phyloP scores from a whole-genome alignment of 192 early-diverging fungal species.

The Rhizophagus prolifer region DNA sequence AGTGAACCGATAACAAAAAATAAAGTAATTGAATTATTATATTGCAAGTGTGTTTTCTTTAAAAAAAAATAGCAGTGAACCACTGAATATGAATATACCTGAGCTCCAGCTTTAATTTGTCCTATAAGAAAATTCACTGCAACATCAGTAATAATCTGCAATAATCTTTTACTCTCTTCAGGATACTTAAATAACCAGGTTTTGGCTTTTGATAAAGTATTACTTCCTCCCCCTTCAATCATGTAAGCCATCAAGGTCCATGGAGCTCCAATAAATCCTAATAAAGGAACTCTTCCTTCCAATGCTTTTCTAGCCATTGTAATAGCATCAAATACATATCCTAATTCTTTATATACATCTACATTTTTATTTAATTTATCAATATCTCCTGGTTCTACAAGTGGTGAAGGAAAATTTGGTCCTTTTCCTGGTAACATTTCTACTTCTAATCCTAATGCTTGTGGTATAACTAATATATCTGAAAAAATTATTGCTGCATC shows the following conservation, averaged over 20 bases:
- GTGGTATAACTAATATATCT: conserved; percentile 96
- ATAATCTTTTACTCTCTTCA: conserved; percentile 70
- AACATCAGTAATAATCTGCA: conserved; percentile 81
- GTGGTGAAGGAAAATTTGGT: conserved; percentile 85
- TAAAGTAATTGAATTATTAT: too few relatives aligned
- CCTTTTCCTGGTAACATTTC: conserved; percentile 90
- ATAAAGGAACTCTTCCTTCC: conserved; percentile 83
- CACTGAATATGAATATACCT: too few relatives aligned
- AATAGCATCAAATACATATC: conserved; percentile 93
- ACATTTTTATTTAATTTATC: conserved; percentile 51
- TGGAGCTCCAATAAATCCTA: conserved; percentile 96
- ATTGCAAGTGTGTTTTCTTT: too few relatives aligned
- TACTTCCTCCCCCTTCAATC: conserved; percentile 97
- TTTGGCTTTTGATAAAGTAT: conserved; percentile 88
- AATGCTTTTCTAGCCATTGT: conserved; percentile 86
- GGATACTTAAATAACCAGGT: conserved; percentile 84
- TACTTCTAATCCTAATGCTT: conserved; percentile 93
- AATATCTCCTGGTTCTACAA: conserved; percentile 72
- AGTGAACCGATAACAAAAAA: too few relatives aligned
- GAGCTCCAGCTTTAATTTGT: conserved; percentile 95
- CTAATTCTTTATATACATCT: conserved; percentile 74
- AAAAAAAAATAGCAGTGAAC: too few relatives aligned
- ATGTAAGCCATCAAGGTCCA: conserved; percentile 99
- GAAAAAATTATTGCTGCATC: conserved; percentile 99
- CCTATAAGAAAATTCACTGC: conserved; percentile 84